phyloP scores from a whole-genome alignment of 2,329 filamentous ascomycete species.

The Fusarium sp. region DNA sequence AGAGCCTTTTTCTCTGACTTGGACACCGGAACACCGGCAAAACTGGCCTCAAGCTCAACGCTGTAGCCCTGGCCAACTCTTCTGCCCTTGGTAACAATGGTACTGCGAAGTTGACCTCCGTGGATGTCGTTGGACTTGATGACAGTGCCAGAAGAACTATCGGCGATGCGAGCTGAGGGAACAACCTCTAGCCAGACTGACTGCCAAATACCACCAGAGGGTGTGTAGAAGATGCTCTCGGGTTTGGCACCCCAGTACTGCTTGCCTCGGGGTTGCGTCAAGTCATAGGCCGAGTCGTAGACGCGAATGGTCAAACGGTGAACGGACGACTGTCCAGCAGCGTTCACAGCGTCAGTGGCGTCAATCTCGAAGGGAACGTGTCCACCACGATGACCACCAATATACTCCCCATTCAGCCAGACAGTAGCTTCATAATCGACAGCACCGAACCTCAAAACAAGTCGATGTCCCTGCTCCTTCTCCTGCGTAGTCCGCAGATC shows the following conservation, averaged over 20 bases:
- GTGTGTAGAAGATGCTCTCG: conserved; percentile 71
- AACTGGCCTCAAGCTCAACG: conserved; percentile 66
- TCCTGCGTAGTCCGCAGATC: conserved; percentile 62
- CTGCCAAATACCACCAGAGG: conserved; percentile 70
- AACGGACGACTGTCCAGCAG: conserved; percentile 38
- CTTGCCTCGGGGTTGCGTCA: conserved; percentile 75
- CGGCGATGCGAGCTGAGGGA: conserved; percentile 63
- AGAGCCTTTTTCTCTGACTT: conserved; percentile 57
- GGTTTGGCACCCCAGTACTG: conserved; percentile 74
- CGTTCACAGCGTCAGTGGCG: conserved; percentile 61
- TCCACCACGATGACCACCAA: conserved; percentile 68
- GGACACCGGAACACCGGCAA: conserved; percentile 62
- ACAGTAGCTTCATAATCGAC: conserved; percentile 72
- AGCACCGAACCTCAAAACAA: conserved; percentile 69
- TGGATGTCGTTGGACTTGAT: conserved; percentile 66
- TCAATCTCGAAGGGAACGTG: conserved; percentile 72
- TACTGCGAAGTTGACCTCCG: conserved; percentile 62
- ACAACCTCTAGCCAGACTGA: conserved; percentile 69
- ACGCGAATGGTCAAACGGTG: conserved; percentile 67
- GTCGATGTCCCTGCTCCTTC: conserved; percentile 53
- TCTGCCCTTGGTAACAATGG: conserved; percentile 62
- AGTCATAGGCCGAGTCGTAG: conserved; percentile 72
- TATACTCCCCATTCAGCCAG: conserved; percentile 65
- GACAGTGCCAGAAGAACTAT: conserved; percentile 70
- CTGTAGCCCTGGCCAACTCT: conserved; percentile 58